phyloP scores from a whole-genome alignment of 306 rosid genomes.

The Coriaria nepalensis region DNA sequence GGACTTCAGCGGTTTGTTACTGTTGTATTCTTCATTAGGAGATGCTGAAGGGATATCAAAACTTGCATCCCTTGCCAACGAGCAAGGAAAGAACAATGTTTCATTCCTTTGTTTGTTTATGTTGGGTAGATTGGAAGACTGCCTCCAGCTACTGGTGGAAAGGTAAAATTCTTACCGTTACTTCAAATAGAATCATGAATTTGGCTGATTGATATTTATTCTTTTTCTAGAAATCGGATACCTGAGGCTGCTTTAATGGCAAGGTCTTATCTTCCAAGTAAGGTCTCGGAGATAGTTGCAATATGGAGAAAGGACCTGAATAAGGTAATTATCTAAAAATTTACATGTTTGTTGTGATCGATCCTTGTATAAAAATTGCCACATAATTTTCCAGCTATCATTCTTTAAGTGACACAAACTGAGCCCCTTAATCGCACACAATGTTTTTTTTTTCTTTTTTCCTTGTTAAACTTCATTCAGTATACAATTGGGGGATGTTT shows the following conservation, averaged over 20 bases:
- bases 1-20: conserved; percentile 93
- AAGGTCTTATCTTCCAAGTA: conserved; percentile 96
- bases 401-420: too few relatives aligned
- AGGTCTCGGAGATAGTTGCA: conserved; percentile 82
- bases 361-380: background rate
- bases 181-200: conserved; percentile 1
- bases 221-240: conserved; percentile 68
- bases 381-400: too few relatives aligned
- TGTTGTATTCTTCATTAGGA: conserved; percentile 97
- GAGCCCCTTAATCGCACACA: too few relatives aligned
- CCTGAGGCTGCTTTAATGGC: conserved; percentile 99
- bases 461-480: too few relatives aligned
- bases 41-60: conserved; percentile 82
- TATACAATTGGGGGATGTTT: too few relatives aligned
- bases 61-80: conserved; percentile 86
- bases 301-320: conserved; percentile 83
- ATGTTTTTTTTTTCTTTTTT: too few relatives aligned
- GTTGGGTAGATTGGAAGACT: conserved; percentile 95
- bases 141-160: conserved; percentile 86
- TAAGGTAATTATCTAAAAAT: conserved; percentile 42
- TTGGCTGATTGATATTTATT: conserved; percentile 3
- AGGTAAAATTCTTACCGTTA: conserved; percentile 39
- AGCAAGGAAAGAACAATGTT: conserved; percentile 98
- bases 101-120: conserved; percentile 88
- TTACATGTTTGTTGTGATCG: background rate